Conservation (phyloP, 371 early-diverging fungal species). For the Conidiobolus incongruus region DNA sequence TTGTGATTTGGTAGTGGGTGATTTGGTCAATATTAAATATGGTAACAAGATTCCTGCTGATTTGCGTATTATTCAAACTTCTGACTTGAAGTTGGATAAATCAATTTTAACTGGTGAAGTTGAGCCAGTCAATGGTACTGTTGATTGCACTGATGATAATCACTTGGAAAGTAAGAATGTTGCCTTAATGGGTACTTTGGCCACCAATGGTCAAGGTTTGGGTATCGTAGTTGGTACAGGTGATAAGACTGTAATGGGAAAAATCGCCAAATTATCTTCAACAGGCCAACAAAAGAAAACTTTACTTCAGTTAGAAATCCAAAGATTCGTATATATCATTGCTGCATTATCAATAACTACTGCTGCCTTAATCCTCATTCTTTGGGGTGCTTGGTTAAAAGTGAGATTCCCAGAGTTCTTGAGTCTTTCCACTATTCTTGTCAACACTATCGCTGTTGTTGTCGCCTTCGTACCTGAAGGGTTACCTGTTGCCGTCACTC, state of each 20-base stretch:
- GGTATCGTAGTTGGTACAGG: neutral
- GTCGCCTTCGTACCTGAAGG: slow-evolving; percentile 84
- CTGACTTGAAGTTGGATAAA: slow-evolving; percentile 66
- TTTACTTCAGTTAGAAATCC: slow-evolving; percentile 66
- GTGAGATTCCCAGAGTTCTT: slow-evolving; percentile 15
- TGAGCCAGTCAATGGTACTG: slow-evolving; percentile 41
- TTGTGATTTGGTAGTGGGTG: slow-evolving; percentile 63
- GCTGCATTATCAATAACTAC: slow-evolving; percentile 14
- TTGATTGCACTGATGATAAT: slow-evolving; percentile 35
- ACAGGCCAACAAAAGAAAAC: slow-evolving; percentile 44
- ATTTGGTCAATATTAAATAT: slow-evolving; percentile 48
- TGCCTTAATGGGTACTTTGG: slow-evolving; percentile 74
- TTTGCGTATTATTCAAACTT: slow-evolving; percentile 46
- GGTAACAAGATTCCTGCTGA: slow-evolving; percentile 87
- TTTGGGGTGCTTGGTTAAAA: slow-evolving; percentile 25
- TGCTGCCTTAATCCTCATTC: slow-evolving; percentile 41
- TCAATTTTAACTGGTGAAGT: slow-evolving; percentile 79
- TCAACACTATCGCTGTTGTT: slow-evolving; percentile 30
- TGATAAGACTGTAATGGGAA: slow-evolving; percentile 60
- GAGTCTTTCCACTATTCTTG: slow-evolving; percentile 16
- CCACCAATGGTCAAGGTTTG: slow-evolving; percentile 28
- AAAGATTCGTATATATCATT: slow-evolving; percentile 53
- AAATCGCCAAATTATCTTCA: slow-evolving; percentile 56
- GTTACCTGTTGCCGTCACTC: slow-evolving; percentile 59
- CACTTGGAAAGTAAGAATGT: slow-evolving; percentile 38